phyloP scores from a whole-genome alignment of 2,329 filamentous ascomycete genomes.

The Aureobasidium sp. region DNA sequence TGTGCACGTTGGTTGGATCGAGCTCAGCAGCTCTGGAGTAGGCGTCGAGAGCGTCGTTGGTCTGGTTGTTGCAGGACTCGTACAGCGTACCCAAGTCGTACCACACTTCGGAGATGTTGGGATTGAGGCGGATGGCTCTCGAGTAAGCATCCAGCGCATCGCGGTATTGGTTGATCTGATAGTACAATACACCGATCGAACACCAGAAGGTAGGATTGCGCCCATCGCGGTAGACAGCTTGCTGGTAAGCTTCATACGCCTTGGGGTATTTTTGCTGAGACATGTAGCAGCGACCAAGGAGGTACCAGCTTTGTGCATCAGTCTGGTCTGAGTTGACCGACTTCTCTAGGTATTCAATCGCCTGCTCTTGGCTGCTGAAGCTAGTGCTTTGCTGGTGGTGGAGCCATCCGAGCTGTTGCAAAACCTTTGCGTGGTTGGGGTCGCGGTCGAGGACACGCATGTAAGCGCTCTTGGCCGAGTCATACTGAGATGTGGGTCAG shows the following conservation, averaged over 20 bases:
- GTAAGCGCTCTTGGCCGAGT: slow-evolving; percentile 87
- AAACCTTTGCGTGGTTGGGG: slow-evolving; percentile 92
- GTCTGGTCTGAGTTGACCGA: slow-evolving; percentile 89
- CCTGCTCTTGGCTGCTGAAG: slow-evolving; percentile 88
- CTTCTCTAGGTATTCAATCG: slow-evolving; percentile 95
- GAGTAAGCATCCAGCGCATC: slow-evolving; percentile 97
- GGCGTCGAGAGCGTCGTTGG: slow-evolving; percentile 88
- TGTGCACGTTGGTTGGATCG: slow-evolving; percentile 87
- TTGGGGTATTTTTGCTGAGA: slow-evolving; percentile 98
- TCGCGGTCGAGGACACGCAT: slow-evolving; percentile 88
- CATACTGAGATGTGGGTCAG: slow-evolving; percentile 57
- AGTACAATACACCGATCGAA: slow-evolving; percentile 97
- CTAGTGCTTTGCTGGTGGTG: slow-evolving; percentile 92
- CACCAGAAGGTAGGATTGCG: slow-evolving; percentile 99
- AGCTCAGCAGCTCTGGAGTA: slow-evolving; percentile 92
- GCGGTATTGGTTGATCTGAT: slow-evolving; percentile 98
- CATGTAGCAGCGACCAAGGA: slow-evolving; percentile 97
- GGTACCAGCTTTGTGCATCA: slow-evolving; percentile 97
- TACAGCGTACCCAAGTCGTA: slow-evolving; percentile 97
- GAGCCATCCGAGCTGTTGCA: slow-evolving; percentile 96
- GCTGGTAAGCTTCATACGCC: slow-evolving; percentile 96
- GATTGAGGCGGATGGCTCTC: slow-evolving; percentile 89
- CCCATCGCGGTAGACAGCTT: slow-evolving; percentile 95
- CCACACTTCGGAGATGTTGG: slow-evolving; percentile 98
- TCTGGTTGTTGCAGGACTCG: slow-evolving; percentile 98